Base-by-base conservation (phyloP, 2,329 filamentous ascomycete genomes). In the Colletotrichum magnum region DNA sequence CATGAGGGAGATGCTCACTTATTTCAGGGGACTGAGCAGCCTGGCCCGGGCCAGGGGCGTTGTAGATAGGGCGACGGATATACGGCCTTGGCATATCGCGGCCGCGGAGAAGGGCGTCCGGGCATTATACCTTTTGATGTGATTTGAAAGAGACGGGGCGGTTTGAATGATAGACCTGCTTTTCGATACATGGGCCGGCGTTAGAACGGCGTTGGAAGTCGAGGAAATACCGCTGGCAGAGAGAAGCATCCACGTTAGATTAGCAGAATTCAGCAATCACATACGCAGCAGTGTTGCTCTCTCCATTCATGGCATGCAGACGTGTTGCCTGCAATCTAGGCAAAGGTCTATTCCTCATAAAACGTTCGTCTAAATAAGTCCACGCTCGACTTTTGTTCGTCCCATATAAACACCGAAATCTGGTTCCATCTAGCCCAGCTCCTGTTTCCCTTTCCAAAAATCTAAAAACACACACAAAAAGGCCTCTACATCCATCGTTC, bases 81-180 rank as follows among this genome's bases (percentile, higher is more conserved):
- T 90, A n/a, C 82, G 92, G 74, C 93, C 93, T 18, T 94, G 93
- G 92, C 93, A 95, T 83, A 83, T 95, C 69, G 91, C 89, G 13
- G 91, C 88, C 18, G 92, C 90, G 2, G 87, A 92, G 79, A 92
- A 91, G 79, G 92, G 88, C 2, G 89, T 90, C 4, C 84, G 88
- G 76, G 90, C 87, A 21, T 79, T 95, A 76, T 89, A 90, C 78
- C 82, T 88, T 75, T 79, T 91, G 74, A 87, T 92, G 85, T 93
- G 82, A 86, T 58, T 56, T 6, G 51, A 64, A 57, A 16, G 51
- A 21, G 16, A 50, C 9, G 4, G 18, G 16, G 16, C 45, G 36
- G 51, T 16, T 47, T 45, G 47, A 28, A 54, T 50, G 53, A 56
- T 68, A 59, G 47, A 62, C 58, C 48, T 52, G 32, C 28, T 43